Conservation (phyloP, 148 eudicot species). For the Vaccinium darrowii region DNA sequence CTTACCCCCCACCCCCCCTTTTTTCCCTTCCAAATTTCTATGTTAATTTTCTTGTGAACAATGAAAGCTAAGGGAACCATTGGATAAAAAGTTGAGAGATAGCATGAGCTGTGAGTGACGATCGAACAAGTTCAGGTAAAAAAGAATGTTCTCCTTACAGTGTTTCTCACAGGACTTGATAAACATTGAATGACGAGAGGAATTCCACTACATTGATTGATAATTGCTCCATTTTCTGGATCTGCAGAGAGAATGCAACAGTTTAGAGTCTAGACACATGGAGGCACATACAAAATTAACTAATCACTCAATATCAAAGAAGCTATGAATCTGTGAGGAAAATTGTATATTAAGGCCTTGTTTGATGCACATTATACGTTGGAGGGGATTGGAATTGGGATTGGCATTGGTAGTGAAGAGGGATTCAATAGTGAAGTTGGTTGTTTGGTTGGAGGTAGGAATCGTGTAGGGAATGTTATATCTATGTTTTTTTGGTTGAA, state of each 20-base stretch:
- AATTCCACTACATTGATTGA: slow-evolving; percentile 25
- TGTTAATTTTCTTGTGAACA: background rate
- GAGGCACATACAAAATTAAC: background rate
- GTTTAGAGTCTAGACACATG: slow-evolving; percentile 41
- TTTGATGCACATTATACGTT: background rate
- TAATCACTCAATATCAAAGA: background rate
- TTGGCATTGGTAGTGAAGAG: background rate
- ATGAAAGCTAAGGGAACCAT: background rate
- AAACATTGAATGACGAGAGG: slow-evolving; percentile 29
- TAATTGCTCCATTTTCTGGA: slow-evolving; percentile 25
- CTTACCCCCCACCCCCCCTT: background rate
- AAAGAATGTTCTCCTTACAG: slow-evolving; percentile 5
- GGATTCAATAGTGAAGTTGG: background rate
- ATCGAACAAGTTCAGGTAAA: too few species aligned
- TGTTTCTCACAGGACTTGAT: slow-evolving; percentile 31
- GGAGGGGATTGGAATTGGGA: background rate
- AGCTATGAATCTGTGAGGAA: background rate
- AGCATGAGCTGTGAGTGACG: background rate
- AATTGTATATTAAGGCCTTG: background rate
- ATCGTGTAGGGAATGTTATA: background rate
- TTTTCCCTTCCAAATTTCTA: background rate
- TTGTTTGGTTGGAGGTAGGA: background rate
- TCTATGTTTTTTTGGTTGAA: background rate
- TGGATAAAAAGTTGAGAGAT: background rate
- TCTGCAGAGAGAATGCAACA: slow-evolving; percentile 33